Evolutionary conservation across 2,329 filamentous ascomycete species (phyloP), one percentile per base, ranked within the genome.

Genomic region (Emergomyces orientalis): DNA sequence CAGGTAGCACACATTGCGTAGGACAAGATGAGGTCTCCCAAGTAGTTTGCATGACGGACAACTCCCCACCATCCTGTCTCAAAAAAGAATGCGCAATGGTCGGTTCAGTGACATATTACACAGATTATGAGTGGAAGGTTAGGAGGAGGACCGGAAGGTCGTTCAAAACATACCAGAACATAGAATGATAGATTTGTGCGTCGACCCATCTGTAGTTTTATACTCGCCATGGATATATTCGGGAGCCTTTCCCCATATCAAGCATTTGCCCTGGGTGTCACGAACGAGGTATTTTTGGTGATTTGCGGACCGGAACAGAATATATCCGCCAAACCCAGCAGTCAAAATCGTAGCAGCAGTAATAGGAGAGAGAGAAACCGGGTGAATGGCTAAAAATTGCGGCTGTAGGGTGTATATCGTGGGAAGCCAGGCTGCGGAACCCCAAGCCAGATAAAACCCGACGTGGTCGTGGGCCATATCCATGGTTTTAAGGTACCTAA

Each of bases 381-480:
- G 79, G 62, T 81, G 76, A 0, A 70, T 68, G 2, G 77, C 76
- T 0, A 82, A 70, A 59, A 79, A 82, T 63, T 82, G 80, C 0
- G 74, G 74, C 64, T 82, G 80, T 0, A 80, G 72, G 0, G 80
- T 81, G 66, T 81, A 81, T 30, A 77, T 75, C 0, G 71, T 73
- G 0, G 80, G 79, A 1, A 82, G 69, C 70, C 77, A 81, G 19
- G 75, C 78, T 32, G 77, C 73, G 27, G 74, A 78, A 5, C 79
- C 79, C 78, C 78, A 81, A 32, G 72, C 73, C 2, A 79, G 67
- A 64, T 78, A 77, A 66, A 77, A 78, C 0, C 77, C 75, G 59
- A 77, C 77, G 64, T 78, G 76, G 60, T 79, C 75, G 62, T 78
- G 75, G 57, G 71, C 71, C 52, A 79, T 78, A 59, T 78, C 75